phyloP scores from a whole-genome alignment of 352 stramenopile species.

The Phytopythium boreale region DNA sequence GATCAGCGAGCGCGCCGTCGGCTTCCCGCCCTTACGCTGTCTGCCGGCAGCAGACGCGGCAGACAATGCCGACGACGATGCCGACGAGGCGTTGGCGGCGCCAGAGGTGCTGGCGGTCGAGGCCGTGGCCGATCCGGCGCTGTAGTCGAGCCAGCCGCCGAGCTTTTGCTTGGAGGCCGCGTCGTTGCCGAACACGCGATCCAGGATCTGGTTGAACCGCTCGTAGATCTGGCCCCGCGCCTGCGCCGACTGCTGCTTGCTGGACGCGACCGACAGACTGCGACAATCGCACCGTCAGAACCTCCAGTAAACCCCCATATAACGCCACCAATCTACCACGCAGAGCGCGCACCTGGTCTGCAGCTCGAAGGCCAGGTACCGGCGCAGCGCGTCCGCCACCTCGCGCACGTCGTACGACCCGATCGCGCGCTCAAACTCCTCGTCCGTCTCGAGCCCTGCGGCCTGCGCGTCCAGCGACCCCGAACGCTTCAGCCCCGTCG shows the following conservation, averaged over 20 bases:
- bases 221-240: slow-evolving; percentile 83
- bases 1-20: slow-evolving; percentile 35
- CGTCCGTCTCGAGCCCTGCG: slow-evolving; percentile 56
- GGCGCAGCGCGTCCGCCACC: slow-evolving; percentile 55
- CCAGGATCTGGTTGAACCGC: slow-evolving; percentile 82
- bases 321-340: neutral
- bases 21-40: slow-evolving; percentile 25
- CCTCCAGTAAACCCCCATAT: neutral
- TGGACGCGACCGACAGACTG: slow-evolving; percentile 42
- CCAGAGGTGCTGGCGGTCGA: slow-evolving; percentile 6
- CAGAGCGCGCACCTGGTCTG: slow-evolving; percentile 45
- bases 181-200: slow-evolving; percentile 76
- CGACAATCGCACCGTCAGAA: neutral
- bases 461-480: slow-evolving; percentile 11
- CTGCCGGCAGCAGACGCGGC: slow-evolving; percentile 19
- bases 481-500: slow-evolving; percentile 12
- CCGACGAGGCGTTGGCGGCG: no score
- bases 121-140: slow-evolving; percentile 32
- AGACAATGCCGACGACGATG: neutral
- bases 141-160: slow-evolving; percentile 85
- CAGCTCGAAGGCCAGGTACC: slow-evolving; percentile 66
- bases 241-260: slow-evolving; percentile 76
- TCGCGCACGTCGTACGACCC: slow-evolving; percentile 63
- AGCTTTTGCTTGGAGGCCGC: slow-evolving; percentile 74
- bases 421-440: slow-evolving; percentile 66